Base-by-base conservation (phyloP, 768 basidiomycete genomes). In the Sistotremastrum niveocremeum region DNA sequence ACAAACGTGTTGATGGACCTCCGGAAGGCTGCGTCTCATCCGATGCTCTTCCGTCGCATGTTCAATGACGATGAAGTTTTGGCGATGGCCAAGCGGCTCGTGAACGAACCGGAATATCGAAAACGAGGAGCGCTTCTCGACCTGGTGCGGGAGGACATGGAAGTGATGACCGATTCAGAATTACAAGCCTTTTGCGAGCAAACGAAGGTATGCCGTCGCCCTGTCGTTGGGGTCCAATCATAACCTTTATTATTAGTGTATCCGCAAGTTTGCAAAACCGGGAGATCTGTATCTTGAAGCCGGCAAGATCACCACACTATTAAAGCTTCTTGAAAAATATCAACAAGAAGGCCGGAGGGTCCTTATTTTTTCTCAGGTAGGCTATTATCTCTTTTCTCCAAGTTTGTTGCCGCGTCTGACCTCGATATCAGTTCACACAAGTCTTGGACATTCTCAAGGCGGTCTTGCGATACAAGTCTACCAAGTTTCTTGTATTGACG, bases 141-240 rank as follows among this genome's bases (percentile, higher is more conserved):
- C 33, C 76, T 80, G 50, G 89, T 99, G 43, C 87, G 89, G 58
- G 95, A 99, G 61, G 95, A 99, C 62, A 89, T 99, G 85, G 77
- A 85, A 54, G 83, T 95, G 12, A 98, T 98, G 94, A 94, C 90
- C 39, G 95, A 99, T 62, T 83, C 90, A 6, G 95, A 98, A 64
- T 69, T 99, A 34, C 89, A 95, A 56, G 63, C 76, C 37, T 94
- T 93, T 59, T 85, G 84, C 56, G 72, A 74, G 42, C 77, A 78
- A 7, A 94, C 94, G 66, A 89, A 86, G 74, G 90, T 90, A 46
- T 37, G 71, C 55, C 10, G 11, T 49, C 36, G 39, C 35, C 31
- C 20, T 46, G 11, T 45, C 11, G 34, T 42, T 33, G 1, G 6
- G 45, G 12, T 31, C 3, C 11, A 11, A n/a, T 28, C 5, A 36